Base-by-base conservation (phyloP, 306 rosid species). In the Glycine soja region DNA sequence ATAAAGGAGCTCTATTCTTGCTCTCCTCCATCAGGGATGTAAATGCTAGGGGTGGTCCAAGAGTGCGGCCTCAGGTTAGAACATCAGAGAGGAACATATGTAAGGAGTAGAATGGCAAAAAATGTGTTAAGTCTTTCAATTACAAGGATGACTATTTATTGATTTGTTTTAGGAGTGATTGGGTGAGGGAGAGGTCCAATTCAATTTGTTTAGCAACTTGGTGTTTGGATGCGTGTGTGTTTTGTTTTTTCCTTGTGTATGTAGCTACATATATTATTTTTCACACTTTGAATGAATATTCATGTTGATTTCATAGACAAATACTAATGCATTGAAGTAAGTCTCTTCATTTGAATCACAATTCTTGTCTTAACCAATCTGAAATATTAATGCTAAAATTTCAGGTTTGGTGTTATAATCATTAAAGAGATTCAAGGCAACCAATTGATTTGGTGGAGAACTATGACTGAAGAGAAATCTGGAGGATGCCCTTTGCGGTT, bases 321-420 rank as follows among this genome's bases (percentile, higher is more conserved):
- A 61, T 73, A 10, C 8, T 46, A 45, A 6, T 70, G 15, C 50
- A n/a, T 38, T 18, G 8, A 15, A 43, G 53, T 54, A 5, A 50
- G 6, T 48, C 34, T 77, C 69, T 63, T 68, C 8, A 56, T 57
- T 79, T 79, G 74, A 36, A 47, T 46, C 43, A 3, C 34, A 43
- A 40, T 81, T 65, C 62, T 73, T 77, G 48, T 75, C 70, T 64
- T 72, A 56, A 77, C 85, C 80, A 34, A 86, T 88, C 84, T 81
- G 85, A 83, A 74, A 66, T 76, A 63, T 78, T 78, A 56, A 72
- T 74, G 61, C 74, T 36, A 72, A 76, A 54, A 77, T 83, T 77
- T 83, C 90, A 89, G 91, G 88, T 74, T 85, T 87, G 87, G 85
- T 92, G 90, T 81, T 78, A 77, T 74, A 68, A 42, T 74, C 79